These are phyloP conservation scores for Penicillium canescens DNA, from an alignment of 495 filamentous ascomycete genomes.

Conservation along the genomic window DNA sequence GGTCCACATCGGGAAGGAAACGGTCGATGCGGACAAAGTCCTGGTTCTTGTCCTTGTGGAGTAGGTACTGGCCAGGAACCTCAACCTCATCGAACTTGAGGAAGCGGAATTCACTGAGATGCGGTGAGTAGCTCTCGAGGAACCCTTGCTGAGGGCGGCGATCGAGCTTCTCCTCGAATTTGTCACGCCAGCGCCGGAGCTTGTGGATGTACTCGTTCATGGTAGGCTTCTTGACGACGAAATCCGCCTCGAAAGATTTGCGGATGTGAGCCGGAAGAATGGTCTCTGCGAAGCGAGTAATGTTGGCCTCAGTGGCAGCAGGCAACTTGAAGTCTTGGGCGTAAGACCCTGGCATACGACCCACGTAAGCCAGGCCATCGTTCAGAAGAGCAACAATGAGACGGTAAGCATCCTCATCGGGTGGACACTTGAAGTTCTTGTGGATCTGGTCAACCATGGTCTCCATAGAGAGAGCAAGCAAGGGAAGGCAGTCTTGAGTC, in stretches of 20 bases:
- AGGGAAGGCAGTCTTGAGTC: conserved; percentile 91
- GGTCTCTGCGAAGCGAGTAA: conserved; percentile 93
- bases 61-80: conserved; percentile 93
- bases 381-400: conserved; percentile 97
- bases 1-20: conserved; percentile 90
- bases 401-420: conserved; percentile 96
- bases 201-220: conserved; percentile 98
- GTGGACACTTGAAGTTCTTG: conserved; percentile 98
- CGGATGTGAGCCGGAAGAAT: conserved; percentile 91
- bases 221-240: conserved; percentile 88
- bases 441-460: conserved; percentile 98
- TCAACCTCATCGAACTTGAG: conserved; percentile 98
- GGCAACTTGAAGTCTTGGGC: conserved; percentile 91
- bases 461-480: conserved; percentile 97
- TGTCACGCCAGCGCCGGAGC: conserved; percentile 91
- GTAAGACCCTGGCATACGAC: conserved; percentile 80
- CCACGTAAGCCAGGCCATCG: conserved; percentile 85
- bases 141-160: conserved; percentile 68
- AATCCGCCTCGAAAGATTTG: conserved; percentile 92
- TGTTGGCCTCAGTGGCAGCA: conserved; percentile 87
- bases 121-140: conserved; percentile 80
- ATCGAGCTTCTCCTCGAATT: conserved; percentile 97
- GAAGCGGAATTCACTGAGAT: conserved; percentile 94
- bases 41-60: conserved; percentile 97
- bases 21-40: conserved; percentile 97